Base-by-base conservation (phyloP, 1,284 basidiomycete species). In the Cutaneotrichosporon daszewskae region DNA sequence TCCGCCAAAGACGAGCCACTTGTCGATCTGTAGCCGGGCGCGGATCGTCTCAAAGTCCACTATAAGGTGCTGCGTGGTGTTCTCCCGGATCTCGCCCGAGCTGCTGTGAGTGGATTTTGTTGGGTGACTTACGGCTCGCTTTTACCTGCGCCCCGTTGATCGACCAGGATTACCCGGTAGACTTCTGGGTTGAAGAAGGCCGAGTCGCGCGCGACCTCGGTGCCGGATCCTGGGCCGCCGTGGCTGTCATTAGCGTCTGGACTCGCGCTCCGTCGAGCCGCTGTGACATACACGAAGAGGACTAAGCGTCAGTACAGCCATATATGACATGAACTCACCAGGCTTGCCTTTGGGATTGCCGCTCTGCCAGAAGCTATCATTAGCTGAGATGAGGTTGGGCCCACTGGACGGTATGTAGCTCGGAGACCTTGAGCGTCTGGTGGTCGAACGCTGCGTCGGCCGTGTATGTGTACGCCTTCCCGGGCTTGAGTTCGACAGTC, bases 21-120 rank as follows among this genome's bases (percentile, higher is more conserved):
- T 87, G n/a, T 86, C 81, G 43, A 87, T 76, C 24, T 69, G 70
- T 3, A 94, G 76, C 50, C 84, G 77, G 57, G 82, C 75, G 40
- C 91, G 78, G 20, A 96, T 73, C 58, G 74, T 81, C 66, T 96
- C 91, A 12, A 90, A 83, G 62, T 96, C 92, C 50, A 79, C 83
- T 16, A 97, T 88, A 47, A 96, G 79, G 64, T 92, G 84, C 89
- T 88, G 94, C 1, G 91, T 96, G 3, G 88, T 95, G 69, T 96
- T 96, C 51, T 90, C 83, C 54, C 85, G 82, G 1, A 86, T 70
- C 27, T 75, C 84, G 10, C 88, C 87, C 34, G 72, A 77, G n/a
- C n/a, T n/a, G n/a, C n/a, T n/a, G n/a, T n/a, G n/a, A n/a, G n/a
- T n/a, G n/a, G n/a, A n/a, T n/a, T 64, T 84, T 86, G 45, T 13